Conservation (phyloP, 1,284 basidiomycete species). For the Phenoliferia sp. region DNA sequence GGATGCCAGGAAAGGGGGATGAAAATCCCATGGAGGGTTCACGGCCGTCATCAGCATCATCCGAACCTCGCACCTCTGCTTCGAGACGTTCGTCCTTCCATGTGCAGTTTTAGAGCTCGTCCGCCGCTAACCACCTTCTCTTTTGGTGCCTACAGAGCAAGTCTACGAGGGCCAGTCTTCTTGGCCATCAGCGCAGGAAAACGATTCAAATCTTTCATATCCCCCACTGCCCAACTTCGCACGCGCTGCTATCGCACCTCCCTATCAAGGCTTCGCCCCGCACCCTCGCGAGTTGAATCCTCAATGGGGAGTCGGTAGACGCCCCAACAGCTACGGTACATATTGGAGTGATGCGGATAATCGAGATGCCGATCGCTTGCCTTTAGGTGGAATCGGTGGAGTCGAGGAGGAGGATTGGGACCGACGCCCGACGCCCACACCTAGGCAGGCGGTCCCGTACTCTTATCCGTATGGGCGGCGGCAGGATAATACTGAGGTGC, state of each 20-base stretch:
- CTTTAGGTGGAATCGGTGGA: not conserved
- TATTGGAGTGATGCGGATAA: not conserved
- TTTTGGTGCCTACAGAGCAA: not conserved
- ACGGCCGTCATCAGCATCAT: too few species aligned
- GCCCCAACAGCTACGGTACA: not conserved
- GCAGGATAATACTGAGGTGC: not conserved
- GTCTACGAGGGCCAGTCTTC: not conserved
- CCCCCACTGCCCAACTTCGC: not conserved
- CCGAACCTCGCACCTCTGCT: too few species aligned
- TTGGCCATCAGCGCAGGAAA: not conserved
- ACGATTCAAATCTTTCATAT: not conserved
- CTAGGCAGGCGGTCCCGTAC: not conserved
- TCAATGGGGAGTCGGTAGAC: not conserved
- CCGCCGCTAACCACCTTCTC: not conserved
- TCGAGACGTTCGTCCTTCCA: too few species aligned
- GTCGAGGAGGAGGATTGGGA: not conserved
- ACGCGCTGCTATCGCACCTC: not conserved
- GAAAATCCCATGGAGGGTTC: too few species aligned
- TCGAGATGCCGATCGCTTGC: not conserved
- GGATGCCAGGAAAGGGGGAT: too few species aligned
- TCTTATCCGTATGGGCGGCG: not conserved
- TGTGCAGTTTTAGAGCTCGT: not conserved
- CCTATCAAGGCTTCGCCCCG: not conserved
- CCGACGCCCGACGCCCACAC: too few species aligned
- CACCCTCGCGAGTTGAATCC: not conserved